These are phyloP conservation scores for Zymoseptoria tritici DNA, from an alignment of 2,329 filamentous ascomycete species.

Conservation along the genomic window DNA sequence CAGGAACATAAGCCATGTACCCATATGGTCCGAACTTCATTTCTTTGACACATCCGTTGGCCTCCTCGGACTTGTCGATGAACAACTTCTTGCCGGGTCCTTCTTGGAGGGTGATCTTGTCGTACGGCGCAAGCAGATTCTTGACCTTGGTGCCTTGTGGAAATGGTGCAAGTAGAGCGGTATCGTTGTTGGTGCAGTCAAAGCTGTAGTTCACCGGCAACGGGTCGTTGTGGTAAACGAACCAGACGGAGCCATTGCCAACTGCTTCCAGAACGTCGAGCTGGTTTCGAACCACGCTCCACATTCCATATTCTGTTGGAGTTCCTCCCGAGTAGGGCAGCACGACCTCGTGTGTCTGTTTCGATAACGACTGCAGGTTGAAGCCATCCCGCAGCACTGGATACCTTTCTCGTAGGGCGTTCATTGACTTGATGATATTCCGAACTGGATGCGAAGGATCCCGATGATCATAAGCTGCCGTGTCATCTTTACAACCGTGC, in stretches of 20 bases:
- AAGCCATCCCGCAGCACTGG: constrained; percentile 52
- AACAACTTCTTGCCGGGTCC: constrained; percentile 20
- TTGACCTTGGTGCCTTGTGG: constrained; percentile 45
- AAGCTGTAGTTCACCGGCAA: constrained; percentile 46
- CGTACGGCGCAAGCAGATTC: constrained; percentile 53
- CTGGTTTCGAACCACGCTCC: constrained; percentile 46
- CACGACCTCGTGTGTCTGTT: constrained; percentile 42
- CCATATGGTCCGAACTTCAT: constrained; percentile 47
- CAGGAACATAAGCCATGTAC: constrained; percentile 51
- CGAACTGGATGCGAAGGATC: constrained; percentile 53
- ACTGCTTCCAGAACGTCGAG: constrained; percentile 27
- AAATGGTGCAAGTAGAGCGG: constrained; percentile 47
- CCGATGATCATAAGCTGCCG: constrained; percentile 50
- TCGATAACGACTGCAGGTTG: constrained; percentile 46
- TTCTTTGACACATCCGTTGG: constrained; percentile 47
- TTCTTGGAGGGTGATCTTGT: constrained; percentile 42
- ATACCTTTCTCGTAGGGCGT: constrained; percentile 48
- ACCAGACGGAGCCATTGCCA: constrained; percentile 38
- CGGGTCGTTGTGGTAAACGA: constrained; percentile 41
- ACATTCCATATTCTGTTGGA: constrained; percentile 49
- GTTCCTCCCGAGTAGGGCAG: constrained; percentile 44
- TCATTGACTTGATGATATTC: constrained; percentile 53
- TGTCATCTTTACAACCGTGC: constrained; percentile 48
- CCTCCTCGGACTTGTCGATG: constrained; percentile 37
- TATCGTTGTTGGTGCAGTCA: constrained; percentile 39